Conservation (phyloP, 345 rosid species). For the Brassica carinata region DNA sequence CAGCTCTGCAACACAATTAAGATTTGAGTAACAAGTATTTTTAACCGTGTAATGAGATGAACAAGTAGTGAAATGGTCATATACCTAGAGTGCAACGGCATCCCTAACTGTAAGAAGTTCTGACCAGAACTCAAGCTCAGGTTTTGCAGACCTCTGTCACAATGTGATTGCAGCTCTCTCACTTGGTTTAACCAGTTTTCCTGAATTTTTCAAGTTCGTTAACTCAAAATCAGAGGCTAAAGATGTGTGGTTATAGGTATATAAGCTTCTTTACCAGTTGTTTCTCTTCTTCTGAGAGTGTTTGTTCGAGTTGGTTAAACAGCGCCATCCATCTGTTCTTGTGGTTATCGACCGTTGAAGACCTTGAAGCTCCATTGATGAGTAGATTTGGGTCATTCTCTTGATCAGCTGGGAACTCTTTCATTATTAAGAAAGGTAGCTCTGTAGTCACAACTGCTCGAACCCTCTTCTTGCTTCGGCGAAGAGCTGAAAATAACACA, state of each 20-base stretch:
- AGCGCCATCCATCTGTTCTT: constrained; percentile 62
- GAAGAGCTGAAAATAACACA: constrained; percentile 60
- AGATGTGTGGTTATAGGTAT: background rate
- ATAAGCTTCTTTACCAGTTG: constrained; percentile 63
- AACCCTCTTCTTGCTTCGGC: constrained; percentile 90
- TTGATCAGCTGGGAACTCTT: constrained; percentile 66
- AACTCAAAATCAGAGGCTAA: constrained; percentile 22
- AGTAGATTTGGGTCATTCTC: constrained; percentile 49
- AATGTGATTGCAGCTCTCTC: constrained; percentile 67
- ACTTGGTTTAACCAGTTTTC: constrained; percentile 79
- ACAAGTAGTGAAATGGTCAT: constrained; percentile 34
- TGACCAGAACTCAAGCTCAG: constrained; percentile 44
- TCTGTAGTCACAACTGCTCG: constrained; percentile 72
- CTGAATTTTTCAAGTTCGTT: constrained; percentile 41
- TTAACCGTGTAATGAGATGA: constrained; percentile 42
- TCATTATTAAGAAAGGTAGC: constrained; percentile 68
- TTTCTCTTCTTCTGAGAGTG: constrained; percentile 82
- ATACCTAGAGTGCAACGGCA: constrained; percentile 38
- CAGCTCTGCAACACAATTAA: constrained; percentile 48
- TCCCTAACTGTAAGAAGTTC: constrained; percentile 48
- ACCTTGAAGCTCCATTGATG: constrained; percentile 30
- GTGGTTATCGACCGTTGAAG: constrained; percentile 54
- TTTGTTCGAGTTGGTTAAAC: constrained; percentile 76
- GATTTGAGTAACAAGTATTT: background rate
- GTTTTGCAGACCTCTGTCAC: constrained; percentile 78